phyloP scores from a whole-genome alignment of 1,139 yeast genomes.

The Blastobotrys proliferans region DNA sequence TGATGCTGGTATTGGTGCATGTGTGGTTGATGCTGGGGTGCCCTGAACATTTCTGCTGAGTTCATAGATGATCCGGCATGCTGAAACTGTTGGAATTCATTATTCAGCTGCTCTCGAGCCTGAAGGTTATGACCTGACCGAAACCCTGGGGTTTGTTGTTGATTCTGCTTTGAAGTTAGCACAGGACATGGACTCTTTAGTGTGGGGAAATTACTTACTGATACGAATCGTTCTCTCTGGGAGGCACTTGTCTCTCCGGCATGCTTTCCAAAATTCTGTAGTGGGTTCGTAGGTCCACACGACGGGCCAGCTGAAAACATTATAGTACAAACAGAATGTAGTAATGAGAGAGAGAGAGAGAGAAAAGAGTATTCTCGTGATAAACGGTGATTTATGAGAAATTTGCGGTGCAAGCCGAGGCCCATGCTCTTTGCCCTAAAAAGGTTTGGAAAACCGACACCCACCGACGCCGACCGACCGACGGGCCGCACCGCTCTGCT shows the following conservation, averaged over 20 bases:
- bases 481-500: not conserved
- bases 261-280: constrained; percentile 32
- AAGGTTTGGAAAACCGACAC: too few relatives aligned
- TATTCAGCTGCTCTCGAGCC: constrained; percentile 11
- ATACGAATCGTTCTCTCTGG: constrained; percentile 14
- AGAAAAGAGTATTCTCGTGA: too few relatives aligned
- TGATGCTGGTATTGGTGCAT: constrained; percentile 1
- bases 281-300: constrained; percentile 38
- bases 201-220: constrained; percentile 4
- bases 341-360: too few relatives aligned
- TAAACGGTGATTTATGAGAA: too few relatives aligned
- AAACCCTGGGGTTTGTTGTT: constrained; percentile 6
- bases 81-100: constrained; percentile 16
- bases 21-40: not conserved
- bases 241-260: constrained; percentile 13
- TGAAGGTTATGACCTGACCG: constrained; percentile 9
- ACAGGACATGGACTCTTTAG: not conserved
- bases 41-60: not conserved
- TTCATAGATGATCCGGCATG: constrained; percentile 5
- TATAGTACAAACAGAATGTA: not conserved
- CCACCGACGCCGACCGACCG: not conserved
- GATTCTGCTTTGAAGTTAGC: not conserved
- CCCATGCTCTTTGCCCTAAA: too few relatives aligned
- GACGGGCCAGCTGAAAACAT: constrained; percentile 13
- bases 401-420: too few relatives aligned